phyloP scores from a whole-genome alignment of 371 early-diverging fungal species.

The Saksenaea oblongispora region DNA sequence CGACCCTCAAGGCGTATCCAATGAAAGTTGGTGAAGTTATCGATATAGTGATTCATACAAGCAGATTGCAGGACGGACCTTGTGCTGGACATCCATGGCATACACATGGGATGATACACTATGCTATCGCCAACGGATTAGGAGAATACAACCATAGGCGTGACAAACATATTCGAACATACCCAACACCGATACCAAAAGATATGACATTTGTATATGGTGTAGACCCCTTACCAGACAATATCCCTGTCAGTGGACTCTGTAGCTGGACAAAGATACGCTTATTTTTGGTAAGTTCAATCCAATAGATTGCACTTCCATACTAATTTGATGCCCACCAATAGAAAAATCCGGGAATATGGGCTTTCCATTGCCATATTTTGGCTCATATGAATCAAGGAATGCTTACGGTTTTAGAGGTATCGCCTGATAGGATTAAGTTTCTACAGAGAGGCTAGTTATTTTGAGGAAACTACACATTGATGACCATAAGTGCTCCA shows the following conservation, averaged over 20 bases:
- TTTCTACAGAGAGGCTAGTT: background rate
- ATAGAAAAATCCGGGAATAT: slow-evolving; percentile 53
- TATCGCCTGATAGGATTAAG: slow-evolving; percentile 28
- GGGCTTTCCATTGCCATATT: slow-evolving; percentile 57
- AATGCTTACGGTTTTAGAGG: slow-evolving; percentile 43
- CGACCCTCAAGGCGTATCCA: no score
- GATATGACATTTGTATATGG: slow-evolving; percentile 37
- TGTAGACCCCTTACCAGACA: background rate
- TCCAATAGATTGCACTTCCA: background rate
- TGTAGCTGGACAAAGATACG: slow-evolving; percentile 46
- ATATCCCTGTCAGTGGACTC: background rate
- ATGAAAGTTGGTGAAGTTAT: slow-evolving; percentile 25
- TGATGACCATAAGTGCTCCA: background rate
- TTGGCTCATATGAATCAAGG: slow-evolving; percentile 56
- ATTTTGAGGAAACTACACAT: no score
- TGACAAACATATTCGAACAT: slow-evolving; percentile 27
- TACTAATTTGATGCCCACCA: background rate
- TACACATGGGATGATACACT: slow-evolving; percentile 41
- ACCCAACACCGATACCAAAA: slow-evolving; percentile 21
- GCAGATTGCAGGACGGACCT: background rate
- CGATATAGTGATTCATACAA: slow-evolving; percentile 40
- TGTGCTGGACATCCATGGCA: slow-evolving; percentile 49
- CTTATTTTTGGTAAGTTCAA: slow-evolving; percentile 23
- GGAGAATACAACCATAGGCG: slow-evolving; percentile 29
- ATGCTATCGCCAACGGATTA: slow-evolving; percentile 32